Base-by-base conservation (phyloP, 495 filamentous ascomycete species). In the Penicillium tannophilum region DNA sequence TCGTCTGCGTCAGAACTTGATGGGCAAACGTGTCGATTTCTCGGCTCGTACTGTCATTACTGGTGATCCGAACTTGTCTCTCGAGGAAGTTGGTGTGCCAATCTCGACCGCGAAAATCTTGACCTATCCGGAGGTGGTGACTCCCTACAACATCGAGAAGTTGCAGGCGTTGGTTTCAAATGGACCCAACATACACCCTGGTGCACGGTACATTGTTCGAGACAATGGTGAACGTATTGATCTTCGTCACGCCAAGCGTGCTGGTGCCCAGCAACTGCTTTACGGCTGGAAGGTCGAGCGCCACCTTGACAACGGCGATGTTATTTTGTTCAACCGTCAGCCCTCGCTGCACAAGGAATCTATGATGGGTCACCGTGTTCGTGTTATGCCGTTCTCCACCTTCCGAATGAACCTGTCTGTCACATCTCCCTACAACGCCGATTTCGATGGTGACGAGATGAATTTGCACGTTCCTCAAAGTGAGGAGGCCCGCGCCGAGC, bases 381-480 rank as follows among this genome's bases (percentile, higher is more conserved):
- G 88, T 33, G 94, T 99, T 43, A 97, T 99, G 94, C 94, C 94
- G 1, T 99, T 93, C 72, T 99, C 94, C 3, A 99, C 94, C 1
- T 99, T 99, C 80, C 85, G 94, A 33, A 82, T 99, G 23, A 99
- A 99, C 65, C 74, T 99, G 58, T 99, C 94, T 1, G 94, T 99
- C 64, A 99, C 94, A 0, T 93, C 92, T 43, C 94, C 94, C 2
- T 99, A 99, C 79, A 99, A 99, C 74, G 94, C 94, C 59, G 94
- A 99, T 87, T 99, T 99, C 70, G 94, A 99, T 69, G 94, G 94
- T 62, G 94, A 99, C 74, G 94, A 99, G 76, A 99, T 99, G 94
- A 99, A 99, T 69, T 84, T 99, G 73, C 94, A 99, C 81, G 95
- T 99, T 43, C 95, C 94, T 8, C 94, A 99, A 71, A 90, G 89